phyloP scores from a whole-genome alignment of 2,329 filamentous ascomycete genomes.

The Chrysoporthe puriensis region DNA sequence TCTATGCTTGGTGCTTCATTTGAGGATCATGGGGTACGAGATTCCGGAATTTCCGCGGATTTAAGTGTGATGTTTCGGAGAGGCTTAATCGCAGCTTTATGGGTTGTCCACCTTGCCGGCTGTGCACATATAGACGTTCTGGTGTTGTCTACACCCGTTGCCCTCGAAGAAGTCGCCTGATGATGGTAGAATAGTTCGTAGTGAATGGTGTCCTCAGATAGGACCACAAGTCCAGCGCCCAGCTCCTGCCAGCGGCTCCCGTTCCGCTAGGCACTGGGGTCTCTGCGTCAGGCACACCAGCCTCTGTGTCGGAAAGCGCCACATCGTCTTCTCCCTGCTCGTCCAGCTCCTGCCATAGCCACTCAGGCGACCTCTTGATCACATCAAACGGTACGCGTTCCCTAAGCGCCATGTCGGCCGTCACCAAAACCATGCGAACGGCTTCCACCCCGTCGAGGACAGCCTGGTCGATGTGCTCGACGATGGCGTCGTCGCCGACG shows the following conservation, averaged over 20 bases:
- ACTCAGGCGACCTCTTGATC: neutral
- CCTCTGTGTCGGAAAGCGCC: neutral
- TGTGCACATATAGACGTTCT: neutral
- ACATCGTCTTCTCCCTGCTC: neutral
- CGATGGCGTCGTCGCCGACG: conserved; percentile 10
- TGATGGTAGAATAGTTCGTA: neutral
- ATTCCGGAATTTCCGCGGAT: neutral
- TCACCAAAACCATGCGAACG: neutral
- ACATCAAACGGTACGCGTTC: conserved; percentile 1
- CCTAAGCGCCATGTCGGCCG: neutral
- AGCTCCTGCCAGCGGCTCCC: neutral
- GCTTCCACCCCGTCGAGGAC: neutral
- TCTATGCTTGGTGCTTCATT: neutral
- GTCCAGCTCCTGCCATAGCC: neutral
- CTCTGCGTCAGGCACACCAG: neutral
- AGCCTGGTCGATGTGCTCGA: neutral
- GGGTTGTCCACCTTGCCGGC: neutral
- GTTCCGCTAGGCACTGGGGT: neutral
- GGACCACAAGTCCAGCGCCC: neutral
- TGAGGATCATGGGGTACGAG: neutral
- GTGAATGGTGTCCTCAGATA: neutral
- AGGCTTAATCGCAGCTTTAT: neutral
- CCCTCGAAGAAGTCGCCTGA: neutral
- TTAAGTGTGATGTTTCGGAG: neutral
- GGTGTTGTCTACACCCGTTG: neutral